These are phyloP conservation scores for Cryptomeria japonica DNA, from an alignment of 75 land plant species.

Conservation along the genomic window DNA sequence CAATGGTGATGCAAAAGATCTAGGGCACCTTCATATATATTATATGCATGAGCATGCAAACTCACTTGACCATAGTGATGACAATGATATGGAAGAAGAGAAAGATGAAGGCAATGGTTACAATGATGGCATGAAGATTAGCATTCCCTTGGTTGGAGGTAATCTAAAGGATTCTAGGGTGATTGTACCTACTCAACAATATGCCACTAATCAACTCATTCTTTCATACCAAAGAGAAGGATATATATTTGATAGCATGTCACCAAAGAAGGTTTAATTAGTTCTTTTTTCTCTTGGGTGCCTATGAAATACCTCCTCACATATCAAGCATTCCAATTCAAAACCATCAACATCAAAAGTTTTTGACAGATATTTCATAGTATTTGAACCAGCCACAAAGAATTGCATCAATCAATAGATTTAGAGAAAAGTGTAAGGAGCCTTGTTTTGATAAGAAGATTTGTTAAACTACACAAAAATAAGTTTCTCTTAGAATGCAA, in stretches of 20 bases:
- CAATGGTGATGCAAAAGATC: too few relatives aligned
- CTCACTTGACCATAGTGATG: conserved; percentile 9
- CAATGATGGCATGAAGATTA: background rate
- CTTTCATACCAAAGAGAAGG: conserved; percentile 88
- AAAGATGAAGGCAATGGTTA: background rate
- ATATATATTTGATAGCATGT: conserved; percentile 86
- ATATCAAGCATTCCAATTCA: too few relatives aligned
- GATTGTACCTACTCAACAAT: background rate
- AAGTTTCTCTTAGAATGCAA: too few relatives aligned
- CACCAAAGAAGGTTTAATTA: conserved; percentile 98
- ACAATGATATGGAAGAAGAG: conserved; percentile 10
- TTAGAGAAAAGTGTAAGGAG: too few relatives aligned
- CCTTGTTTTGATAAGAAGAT: too few relatives aligned
- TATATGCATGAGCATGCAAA: background rate
- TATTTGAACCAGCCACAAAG: too few relatives aligned
- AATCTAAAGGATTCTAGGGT: conserved; percentile 1
- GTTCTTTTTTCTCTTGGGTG: too few relatives aligned
- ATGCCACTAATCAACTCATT: conserved; percentile 66
- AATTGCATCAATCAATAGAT: too few relatives aligned
- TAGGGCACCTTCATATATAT: background rate
- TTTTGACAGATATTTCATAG: too few relatives aligned
- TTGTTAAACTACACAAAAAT: too few relatives aligned
- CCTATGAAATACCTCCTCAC: too few relatives aligned
- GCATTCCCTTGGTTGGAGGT: background rate
- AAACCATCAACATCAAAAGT: too few relatives aligned